phyloP scores from a whole-genome alignment of 2,329 filamentous ascomycete genomes.

The Byssothecium circinans region DNA sequence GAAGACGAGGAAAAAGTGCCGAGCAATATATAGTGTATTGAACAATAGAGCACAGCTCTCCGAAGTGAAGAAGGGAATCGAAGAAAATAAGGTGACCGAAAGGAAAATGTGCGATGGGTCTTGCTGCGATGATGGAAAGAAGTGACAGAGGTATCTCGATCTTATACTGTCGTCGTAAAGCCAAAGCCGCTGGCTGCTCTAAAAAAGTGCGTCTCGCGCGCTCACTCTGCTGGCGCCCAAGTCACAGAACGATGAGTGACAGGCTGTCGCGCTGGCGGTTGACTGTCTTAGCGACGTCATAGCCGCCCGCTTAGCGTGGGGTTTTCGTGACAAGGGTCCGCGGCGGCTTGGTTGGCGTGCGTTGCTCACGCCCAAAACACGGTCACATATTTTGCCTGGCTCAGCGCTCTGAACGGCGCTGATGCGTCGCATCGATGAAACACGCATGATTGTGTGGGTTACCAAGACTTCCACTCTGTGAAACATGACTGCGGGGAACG shows the following conservation, averaged over 20 bases:
- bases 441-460: too few relatives aligned
- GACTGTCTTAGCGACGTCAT: slow-evolving; percentile 20
- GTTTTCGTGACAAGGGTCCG: slow-evolving; percentile 9
- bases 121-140: slow-evolving; percentile 1
- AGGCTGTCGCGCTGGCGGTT: slow-evolving; percentile 18
- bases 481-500: background rate
- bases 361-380: slow-evolving; percentile 13
- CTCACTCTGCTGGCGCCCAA: slow-evolving; percentile 7
- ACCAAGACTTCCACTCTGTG: slow-evolving; percentile 13
- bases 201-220: slow-evolving; percentile 1
- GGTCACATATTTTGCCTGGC: slow-evolving; percentile 12
- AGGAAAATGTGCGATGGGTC: slow-evolving; percentile 1
- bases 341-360: slow-evolving; percentile 27
- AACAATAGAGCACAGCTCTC: slow-evolving; percentile 10
- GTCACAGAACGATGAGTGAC: background rate
- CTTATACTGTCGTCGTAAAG: slow-evolving; percentile 9
- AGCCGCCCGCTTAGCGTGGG: slow-evolving; percentile 20
- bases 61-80: slow-evolving; percentile 3
- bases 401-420: slow-evolving; percentile 12
- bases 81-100: slow-evolving; percentile 9
- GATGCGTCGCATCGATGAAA: slow-evolving; percentile 11
- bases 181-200: background rate
- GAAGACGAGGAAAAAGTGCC: slow-evolving; percentile 8
- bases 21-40: slow-evolving; percentile 8
- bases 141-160: slow-evolving; percentile 4